phyloP scores from a whole-genome alignment of 306 rosid species.

The Calophaca sinica region DNA sequence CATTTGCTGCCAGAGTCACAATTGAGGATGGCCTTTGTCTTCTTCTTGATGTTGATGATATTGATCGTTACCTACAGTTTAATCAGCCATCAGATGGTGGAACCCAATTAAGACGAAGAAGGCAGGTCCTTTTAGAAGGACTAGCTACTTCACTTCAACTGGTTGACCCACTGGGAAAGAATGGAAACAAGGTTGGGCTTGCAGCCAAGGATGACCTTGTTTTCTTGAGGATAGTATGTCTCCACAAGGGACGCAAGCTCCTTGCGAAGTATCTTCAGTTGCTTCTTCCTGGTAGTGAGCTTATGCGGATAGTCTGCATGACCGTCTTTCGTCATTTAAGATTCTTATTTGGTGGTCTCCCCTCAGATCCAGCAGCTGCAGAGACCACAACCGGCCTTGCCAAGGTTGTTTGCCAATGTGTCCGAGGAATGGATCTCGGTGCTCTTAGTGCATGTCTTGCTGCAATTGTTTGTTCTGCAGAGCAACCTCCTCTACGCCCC shows the following conservation, averaged over 20 bases:
- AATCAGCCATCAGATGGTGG: conserved; percentile 64
- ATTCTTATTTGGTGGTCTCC: conserved; percentile 65
- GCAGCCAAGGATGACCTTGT: conserved; percentile 65
- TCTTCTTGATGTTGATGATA: conserved; percentile 65
- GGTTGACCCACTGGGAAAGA: conserved; percentile 63
- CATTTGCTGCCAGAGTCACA: conserved; percentile 64
- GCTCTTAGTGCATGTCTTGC: conserved; percentile 69
- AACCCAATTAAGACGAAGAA: conserved; percentile 58
- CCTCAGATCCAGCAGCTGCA: conserved; percentile 55
- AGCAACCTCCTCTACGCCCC: conserved; percentile 68
- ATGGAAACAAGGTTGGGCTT: conserved; percentile 56
- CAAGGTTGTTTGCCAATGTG: conserved; percentile 55
- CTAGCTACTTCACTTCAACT: conserved; percentile 64
- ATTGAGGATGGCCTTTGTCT: conserved; percentile 65
- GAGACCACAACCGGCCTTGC: conserved; percentile 56
- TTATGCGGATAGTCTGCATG: conserved; percentile 65
- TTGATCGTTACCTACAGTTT: conserved; percentile 56
- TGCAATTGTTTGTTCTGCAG: conserved; percentile 66
- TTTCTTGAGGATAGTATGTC: conserved; percentile 56
- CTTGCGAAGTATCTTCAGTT: conserved; percentile 58
- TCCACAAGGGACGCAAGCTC: conserved; percentile 64
- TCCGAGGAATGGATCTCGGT: conserved; percentile 60
- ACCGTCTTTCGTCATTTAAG: conserved; percentile 64
- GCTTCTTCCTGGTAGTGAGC: conserved; percentile 64
- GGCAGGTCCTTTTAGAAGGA: conserved; percentile 65